phyloP scores from a whole-genome alignment of 2,329 filamentous ascomycete species.

The Triangularia setosa region DNA sequence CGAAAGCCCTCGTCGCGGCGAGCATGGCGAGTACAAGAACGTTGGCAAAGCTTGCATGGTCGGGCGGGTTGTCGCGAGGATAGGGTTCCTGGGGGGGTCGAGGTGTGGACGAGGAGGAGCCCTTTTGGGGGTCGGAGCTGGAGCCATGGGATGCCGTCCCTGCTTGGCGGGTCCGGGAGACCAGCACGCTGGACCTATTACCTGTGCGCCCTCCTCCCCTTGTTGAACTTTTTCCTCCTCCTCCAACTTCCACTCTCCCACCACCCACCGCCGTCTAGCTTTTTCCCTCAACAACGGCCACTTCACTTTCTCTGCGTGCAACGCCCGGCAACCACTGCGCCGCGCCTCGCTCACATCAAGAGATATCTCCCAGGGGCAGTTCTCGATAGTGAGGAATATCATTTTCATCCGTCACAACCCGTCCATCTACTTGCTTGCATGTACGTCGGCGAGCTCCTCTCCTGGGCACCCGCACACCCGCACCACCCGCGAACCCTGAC shows the following conservation, averaged over 20 bases:
- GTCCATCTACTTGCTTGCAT: constrained; percentile 8
- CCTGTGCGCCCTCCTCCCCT: constrained; percentile 20
- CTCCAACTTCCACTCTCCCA: constrained; percentile 21
- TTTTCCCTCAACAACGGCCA: constrained; percentile 2
- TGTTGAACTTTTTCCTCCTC: constrained; percentile 33
- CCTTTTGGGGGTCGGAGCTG: constrained; percentile 25
- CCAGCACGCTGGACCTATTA: constrained; percentile 19
- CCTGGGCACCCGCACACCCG: neutral
- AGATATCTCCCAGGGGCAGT: neutral
- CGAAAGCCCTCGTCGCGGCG: constrained; percentile 40
- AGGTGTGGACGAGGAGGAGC: constrained; percentile 29
- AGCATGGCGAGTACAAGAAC: constrained; percentile 65
- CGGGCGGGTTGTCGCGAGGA: constrained; percentile 30
- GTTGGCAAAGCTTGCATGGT: constrained; percentile 39
- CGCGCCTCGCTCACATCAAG: constrained; percentile 5
- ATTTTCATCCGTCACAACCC: constrained; percentile 1
- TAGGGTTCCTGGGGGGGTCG: constrained; percentile 34
- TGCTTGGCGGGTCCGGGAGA: constrained; percentile 26
- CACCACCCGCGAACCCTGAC: constrained; percentile 22
- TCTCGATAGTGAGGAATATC: neutral
- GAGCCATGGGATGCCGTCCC: constrained; percentile 22
- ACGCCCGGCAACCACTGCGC: constrained; percentile 1
- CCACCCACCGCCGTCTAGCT: constrained; percentile 5
- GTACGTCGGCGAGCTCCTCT: constrained; percentile 15
- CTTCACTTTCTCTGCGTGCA: neutral